phyloP scores from a whole-genome alignment of 495 filamentous ascomycete species.

The Hyaloscypha hepaticicola region DNA sequence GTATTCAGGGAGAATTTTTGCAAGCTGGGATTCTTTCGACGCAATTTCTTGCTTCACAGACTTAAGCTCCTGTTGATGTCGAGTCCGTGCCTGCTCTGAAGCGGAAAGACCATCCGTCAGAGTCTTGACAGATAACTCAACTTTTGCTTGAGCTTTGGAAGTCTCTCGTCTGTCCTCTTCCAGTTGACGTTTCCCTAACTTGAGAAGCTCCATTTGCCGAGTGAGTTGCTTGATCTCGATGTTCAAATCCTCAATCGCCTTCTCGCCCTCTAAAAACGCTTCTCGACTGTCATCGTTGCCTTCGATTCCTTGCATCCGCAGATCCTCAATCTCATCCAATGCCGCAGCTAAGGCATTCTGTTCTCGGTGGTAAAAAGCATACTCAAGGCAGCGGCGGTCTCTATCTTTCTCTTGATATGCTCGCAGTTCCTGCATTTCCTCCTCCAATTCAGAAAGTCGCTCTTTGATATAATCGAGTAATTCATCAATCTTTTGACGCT shows the following conservation, averaged over 20 bases:
- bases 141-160: conserved; percentile 72
- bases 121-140: conserved; percentile 80
- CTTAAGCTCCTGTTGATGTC: conserved; percentile 71
- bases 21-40: conserved; percentile 72
- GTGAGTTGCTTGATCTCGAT: conserved; percentile 73
- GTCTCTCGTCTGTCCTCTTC: conserved; percentile 86
- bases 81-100: conserved; percentile 65
- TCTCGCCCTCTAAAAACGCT: conserved; percentile 74
- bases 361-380: conserved; percentile 88
- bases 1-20: conserved; percentile 70
- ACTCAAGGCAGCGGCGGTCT: conserved; percentile 89
- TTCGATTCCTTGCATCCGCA: conserved; percentile 75
- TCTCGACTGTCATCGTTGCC: conserved; percentile 79
- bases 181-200: conserved; percentile 81
- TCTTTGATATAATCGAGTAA: conserved; percentile 86
- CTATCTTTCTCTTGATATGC: conserved; percentile 93
- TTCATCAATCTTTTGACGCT: conserved; percentile 92
- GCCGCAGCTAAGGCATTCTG: conserved; percentile 74
- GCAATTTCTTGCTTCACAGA: conserved; percentile 73
- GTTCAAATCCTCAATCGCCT: conserved; percentile 74
- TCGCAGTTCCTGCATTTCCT: conserved; percentile 92
- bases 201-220: conserved; percentile 80
- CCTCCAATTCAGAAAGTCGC: conserved; percentile 84
- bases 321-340: conserved; percentile 80
- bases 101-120: conserved; percentile 76